Percentiles rank a stretch among this genome's conserved stretches.
phyloP scores from a whole-genome alignment of 2,329 filamentous ascomycete genomes.

The Fusarium metavorans region DNA sequence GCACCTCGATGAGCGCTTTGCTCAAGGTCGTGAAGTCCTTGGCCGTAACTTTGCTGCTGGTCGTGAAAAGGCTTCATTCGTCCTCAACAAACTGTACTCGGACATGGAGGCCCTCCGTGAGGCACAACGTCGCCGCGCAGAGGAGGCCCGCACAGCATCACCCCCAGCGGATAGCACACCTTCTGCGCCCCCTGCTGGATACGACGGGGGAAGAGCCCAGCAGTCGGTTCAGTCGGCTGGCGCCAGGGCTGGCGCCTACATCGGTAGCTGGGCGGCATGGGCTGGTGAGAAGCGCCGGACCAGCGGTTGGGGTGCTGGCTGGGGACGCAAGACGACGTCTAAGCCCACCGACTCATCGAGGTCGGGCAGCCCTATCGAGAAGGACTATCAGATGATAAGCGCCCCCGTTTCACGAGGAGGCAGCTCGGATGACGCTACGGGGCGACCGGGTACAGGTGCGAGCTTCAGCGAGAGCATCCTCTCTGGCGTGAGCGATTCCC shows the following conservation, averaged over 20 bases:
- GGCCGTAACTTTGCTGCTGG: constrained; percentile 92
- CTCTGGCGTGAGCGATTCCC: constrained; percentile 51
- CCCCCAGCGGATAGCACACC: constrained; percentile 22
- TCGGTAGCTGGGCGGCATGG: constrained; percentile 77
- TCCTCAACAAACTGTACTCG: constrained; percentile 89
- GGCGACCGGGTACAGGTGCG: constrained; percentile 53
- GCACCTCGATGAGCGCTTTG: constrained; percentile 90
- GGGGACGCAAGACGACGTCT: constrained; percentile 51
- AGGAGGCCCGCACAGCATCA: constrained; percentile 51
- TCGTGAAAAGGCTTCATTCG: constrained; percentile 85
- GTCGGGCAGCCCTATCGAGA: constrained; percentile 53
- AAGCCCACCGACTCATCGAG: constrained; percentile 50
- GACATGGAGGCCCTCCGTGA: constrained; percentile 79
- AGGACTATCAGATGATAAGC: constrained; percentile 53
- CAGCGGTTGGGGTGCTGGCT: constrained; percentile 58
- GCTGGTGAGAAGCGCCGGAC: constrained; percentile 80
- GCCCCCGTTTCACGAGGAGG: constrained; percentile 44
- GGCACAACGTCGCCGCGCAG: constrained; percentile 56
- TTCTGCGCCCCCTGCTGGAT: constrained; percentile 19
- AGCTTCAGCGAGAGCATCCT: constrained; percentile 61
- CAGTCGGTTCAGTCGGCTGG: constrained; percentile 63
- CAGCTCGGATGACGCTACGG: constrained; percentile 45
- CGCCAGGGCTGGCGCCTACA: constrained; percentile 70
- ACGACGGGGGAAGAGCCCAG: constrained; percentile 56
- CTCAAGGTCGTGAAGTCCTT: constrained; percentile 84